Evolutionary conservation across 768 basidiomycete genomes (phyloP).

Genomic region (Lentinula lateritia): DNA sequence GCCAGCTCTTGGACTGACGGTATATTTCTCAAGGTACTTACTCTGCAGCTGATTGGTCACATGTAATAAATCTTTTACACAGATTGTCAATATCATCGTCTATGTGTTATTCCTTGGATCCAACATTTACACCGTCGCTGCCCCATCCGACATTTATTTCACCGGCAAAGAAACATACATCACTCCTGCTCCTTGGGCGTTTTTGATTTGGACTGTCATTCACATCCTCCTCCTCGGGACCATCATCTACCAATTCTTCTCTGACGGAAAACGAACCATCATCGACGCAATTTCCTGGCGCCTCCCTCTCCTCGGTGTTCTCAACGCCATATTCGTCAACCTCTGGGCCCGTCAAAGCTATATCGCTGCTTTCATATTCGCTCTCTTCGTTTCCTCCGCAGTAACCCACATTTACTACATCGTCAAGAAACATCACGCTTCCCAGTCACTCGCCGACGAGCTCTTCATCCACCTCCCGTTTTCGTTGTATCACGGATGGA

Average conservation of each 20-base stretch:
- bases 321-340: constrained; percentile 88
- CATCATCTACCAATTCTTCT: constrained; percentile 86
- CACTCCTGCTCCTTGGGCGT: constrained; percentile 92
- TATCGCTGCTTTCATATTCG: constrained; percentile 77
- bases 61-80: too few relatives aligned
- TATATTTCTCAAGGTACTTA: constrained; percentile 66
- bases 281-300: constrained; percentile 90
- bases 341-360: constrained; percentile 80
- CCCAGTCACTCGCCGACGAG: constrained; percentile 68
- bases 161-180: constrained; percentile 83
- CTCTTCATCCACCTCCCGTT: constrained; percentile 93
- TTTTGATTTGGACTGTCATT: constrained; percentile 88
- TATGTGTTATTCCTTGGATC: constrained; percentile 87
- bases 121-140: constrained; percentile 82
- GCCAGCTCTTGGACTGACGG: constrained; percentile 71
- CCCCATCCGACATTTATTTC: constrained; percentile 67
- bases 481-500: constrained; percentile 94
- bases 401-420: constrained; percentile 87
- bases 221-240: constrained; percentile 89
- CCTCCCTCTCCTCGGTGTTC: constrained; percentile 79
- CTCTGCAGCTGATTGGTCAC: background rate
- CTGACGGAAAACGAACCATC: constrained; percentile 67
- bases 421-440: constrained; percentile 79
- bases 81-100: constrained; percentile 76
- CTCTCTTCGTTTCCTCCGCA: constrained; percentile 79